Evolutionary conservation across 805 yeast genomes (phyloP).

Genomic region (Metschnikowia reukaufii): DNA sequence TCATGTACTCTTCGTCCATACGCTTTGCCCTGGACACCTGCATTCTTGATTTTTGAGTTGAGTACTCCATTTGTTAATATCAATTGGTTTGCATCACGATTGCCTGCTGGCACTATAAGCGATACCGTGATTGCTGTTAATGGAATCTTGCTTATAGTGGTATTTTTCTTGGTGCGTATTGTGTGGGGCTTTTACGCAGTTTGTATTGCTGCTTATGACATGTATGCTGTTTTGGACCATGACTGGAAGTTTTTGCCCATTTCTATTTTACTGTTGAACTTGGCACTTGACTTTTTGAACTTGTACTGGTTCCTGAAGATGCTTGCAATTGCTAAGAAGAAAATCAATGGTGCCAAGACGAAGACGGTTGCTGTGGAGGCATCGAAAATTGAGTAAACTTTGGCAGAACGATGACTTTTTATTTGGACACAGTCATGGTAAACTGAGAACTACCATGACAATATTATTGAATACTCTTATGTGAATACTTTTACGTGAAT

Average conservation of each 20-base stretch:
- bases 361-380: conserved; percentile 9
- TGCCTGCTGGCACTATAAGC: conserved; percentile 68
- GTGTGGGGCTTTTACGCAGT: conserved; percentile 87
- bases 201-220: conserved; percentile 45
- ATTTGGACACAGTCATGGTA: not conserved
- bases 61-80: conserved; percentile 94
- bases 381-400: conserved; percentile 11
- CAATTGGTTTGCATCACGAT: conserved; percentile 84
- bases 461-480: too few relatives aligned
- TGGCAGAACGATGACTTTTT: not conserved
- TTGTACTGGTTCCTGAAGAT: conserved; percentile 86
- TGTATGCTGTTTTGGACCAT: conserved; percentile 43
- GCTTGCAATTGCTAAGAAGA: conserved; percentile 69
- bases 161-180: conserved; percentile 78
- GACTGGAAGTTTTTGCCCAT: conserved; percentile 50
- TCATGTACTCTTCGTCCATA: conserved; percentile 64
- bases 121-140: conserved; percentile 56
- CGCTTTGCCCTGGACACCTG: conserved; percentile 78
- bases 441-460: too few relatives aligned
- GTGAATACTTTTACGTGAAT: too few relatives aligned
- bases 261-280: conserved; percentile 55
- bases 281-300: conserved; percentile 66
- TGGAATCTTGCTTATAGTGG: conserved; percentile 65
- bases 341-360: conserved; percentile 24
- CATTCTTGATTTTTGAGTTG: conserved; percentile 80